phyloP scores from a whole-genome alignment of 2,329 filamentous ascomycete genomes.

The Mycocentrospora acerina region DNA sequence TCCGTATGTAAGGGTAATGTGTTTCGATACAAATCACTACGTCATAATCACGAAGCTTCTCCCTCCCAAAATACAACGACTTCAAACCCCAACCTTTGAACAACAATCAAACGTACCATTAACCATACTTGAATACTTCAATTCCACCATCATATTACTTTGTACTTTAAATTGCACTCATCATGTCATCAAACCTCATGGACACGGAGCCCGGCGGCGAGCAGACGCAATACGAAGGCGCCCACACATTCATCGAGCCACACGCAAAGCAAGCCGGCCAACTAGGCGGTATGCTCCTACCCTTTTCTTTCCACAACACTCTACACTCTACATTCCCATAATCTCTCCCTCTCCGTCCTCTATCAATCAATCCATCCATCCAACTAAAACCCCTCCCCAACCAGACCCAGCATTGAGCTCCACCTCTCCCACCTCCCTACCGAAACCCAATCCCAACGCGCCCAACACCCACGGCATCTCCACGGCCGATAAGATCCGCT shows the following conservation, averaged over 20 bases:
- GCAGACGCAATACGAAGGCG: conserved; percentile 63
- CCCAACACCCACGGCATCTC: conserved; percentile 45
- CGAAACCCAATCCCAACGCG: conserved; percentile 28
- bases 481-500: conserved; percentile 54
- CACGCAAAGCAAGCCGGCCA: conserved; percentile 59
- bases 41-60: conserved; percentile 14
- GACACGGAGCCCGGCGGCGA: conserved; percentile 62
- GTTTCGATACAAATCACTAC: conserved; percentile 13
- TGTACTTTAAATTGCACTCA: too few species aligned
- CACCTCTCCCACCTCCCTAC: conserved; percentile 25
- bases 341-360: neutral
- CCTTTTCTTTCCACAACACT: neutral
- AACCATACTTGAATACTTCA: neutral
- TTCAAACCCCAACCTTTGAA: conserved; percentile 6
- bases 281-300: conserved; percentile 50
- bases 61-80: neutral
- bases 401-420: conserved; percentile 15
- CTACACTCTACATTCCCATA: too few species aligned
- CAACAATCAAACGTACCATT: too few species aligned
- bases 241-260: conserved; percentile 51
- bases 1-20: conserved; percentile 8
- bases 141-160: too few species aligned
- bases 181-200: conserved; percentile 58
- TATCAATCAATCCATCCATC: neutral
- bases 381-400: conserved; percentile 1